Base-by-base conservation (phyloP, 495 filamentous ascomycete genomes). In the Sabuloglossum arenarium region DNA sequence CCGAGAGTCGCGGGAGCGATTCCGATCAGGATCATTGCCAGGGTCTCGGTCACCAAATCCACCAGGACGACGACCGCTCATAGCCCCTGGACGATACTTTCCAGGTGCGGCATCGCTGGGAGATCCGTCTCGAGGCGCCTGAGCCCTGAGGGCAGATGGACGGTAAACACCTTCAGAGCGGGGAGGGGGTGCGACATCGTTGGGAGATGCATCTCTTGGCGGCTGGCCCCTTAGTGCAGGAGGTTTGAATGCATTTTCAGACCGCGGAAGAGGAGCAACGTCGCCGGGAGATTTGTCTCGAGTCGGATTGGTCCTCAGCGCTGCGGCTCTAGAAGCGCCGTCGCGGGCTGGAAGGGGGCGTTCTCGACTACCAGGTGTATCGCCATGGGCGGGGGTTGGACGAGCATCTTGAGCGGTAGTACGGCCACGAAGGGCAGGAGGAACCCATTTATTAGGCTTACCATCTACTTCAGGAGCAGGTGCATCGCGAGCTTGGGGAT, bases 231-330 rank as follows among this genome's bases (percentile, higher is more conserved):
- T 57, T 24, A 62, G 59, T 14, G 58, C 46, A 21, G 62, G 49
- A 47, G 45, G 45, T 14, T 23, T 47, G 12, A 23, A 47, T 8
- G 45, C 45, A 23, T 27, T 27, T 47, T 47, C 45, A 50, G 57
- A 21, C 19, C 57, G 45, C 6, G 45, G 32, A 24, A 59, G 54
- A 54, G 56, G 45, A 34, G 32, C 32, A 10, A 32, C 65, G 42
- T 59, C 56, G 52, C 63, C 63, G 24, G 63, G 64, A 39, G 62
- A 64, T 58, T 66, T 59, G 21, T 62, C 64, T 30, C 64, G 61
- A 23, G 39, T 45, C 21, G 19, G 10, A 27, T 47, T 24, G 12
- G 9, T 27, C 12, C 45, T 47, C 45, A 47, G 5, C 3, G 8
- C 19, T n/a, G 45, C 9, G n/a, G 45, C 12, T 24, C 45, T 47